Evolutionary conservation across 179 eudicot genomes (phyloP), one percentile per base, ranked within the genome.

Genomic region (Patellifolia procumbens): DNA sequence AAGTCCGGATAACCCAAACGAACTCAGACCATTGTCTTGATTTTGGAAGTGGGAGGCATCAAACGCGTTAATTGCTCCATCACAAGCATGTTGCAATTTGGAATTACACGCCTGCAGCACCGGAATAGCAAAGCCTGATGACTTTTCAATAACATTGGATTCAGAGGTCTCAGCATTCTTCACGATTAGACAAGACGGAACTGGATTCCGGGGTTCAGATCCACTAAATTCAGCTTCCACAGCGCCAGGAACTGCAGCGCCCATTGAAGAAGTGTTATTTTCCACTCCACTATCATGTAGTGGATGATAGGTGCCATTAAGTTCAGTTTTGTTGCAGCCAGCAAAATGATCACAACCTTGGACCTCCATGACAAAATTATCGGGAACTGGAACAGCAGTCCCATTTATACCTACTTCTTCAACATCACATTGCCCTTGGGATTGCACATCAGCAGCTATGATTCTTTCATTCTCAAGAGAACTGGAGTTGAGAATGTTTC

Each of bases 21-120:
- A 55, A 65, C 71, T 46, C 24, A 49, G 37, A 49, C 76, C 82
- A 52, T 46, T 51, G 16, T 71, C 74, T 70, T 73, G 77, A 62
- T 81, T 78, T 72, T 83, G 81, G 39, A 76, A 48, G 26, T 72
- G 76, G 42, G 83, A 70, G 70, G 71, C 59, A 79, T 22, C 31
- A 75, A 76, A 42, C 74, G 76, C 51, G 28, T 51, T 62, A 68
- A 78, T 68, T 75, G 49, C 52, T 58, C 53, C 88, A 71, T 80
- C 37, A 81, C 72, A 80, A 48, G 76, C 73, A 56, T 84, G 42
- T 59, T 61, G 59, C 16, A 37, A 28, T 68, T 51, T 79, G 15
- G 85, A 81, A 73, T 53, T 83, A 81, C 94, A 91, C 46, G 87
- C 89, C 70, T 75, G 88, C 63, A 90, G 91, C 70, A 80, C 55